Evolutionary conservation across 306 rosid genomes (phyloP), one percentile per base, ranked within the genome.

Genomic region (Quercus ilex): DNA sequence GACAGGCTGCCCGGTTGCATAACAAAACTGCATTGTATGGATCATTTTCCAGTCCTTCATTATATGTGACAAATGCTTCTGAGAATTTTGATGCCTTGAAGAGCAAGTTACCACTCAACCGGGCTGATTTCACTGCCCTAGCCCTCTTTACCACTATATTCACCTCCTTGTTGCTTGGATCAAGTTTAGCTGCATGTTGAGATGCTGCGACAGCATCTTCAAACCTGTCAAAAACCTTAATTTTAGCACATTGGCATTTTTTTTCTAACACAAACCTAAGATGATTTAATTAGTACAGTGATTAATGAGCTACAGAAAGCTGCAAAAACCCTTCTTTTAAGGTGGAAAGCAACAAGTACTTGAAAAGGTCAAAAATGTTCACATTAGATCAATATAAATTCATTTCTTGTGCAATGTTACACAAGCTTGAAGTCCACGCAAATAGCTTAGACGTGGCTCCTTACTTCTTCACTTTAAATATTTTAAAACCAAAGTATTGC

Each of bases 1-100:
- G 99, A 77, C 98, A 90, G 4, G 99, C 98, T 30, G 97, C 99
- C 77, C 99, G 90, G 81, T 96, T 96, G 89, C 96, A 91, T 63
- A 93, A 80, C 56, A 96, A 83, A 71, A 96, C 91, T 1, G 99
- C 86, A 84, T 91, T 96, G 86, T 79, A 59, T 1, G 90, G 89
- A 76, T 93, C 94, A 67, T 88, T 79, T 43, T 93, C 97, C 52
- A 96, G 86, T 76, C 99, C 99, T 85, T 93, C 94, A 59, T 91
- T 90, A 76, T 96, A 96, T 1, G 83, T 82, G 0, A 79, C 84
- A 4, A 85, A 88, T 1, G 99, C 99, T 85, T 96, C 96, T 2
- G 43, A 58, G 77, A 89, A 96, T 75, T 90, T 96, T 0, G 92
- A 86, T 74, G 88, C 94, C 87, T 85, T 96, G 89, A 96, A 96